Conservation (phyloP, 1,284 basidiomycete species). For the Cutaneotrichosporon cutaneum region DNA sequence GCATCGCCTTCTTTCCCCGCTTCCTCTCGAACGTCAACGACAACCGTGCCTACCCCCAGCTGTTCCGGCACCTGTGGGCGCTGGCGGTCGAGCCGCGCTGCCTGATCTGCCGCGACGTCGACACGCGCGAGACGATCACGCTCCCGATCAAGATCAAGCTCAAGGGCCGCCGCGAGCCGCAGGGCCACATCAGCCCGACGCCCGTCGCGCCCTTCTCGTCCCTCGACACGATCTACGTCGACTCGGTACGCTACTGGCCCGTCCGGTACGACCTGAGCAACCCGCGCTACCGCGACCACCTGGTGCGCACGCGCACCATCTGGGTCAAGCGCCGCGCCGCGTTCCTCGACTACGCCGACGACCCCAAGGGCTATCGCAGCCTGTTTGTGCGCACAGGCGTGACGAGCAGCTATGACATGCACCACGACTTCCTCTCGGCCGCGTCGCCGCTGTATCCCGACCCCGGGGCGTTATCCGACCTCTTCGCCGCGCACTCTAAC, state of each 20-base stretch:
- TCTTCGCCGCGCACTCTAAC: slow-evolving; percentile 80
- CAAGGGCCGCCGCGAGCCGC: slow-evolving; percentile 23
- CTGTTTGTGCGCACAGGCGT: slow-evolving; percentile 76
- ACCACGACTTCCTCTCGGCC: slow-evolving; percentile 73
- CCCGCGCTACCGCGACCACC: slow-evolving; percentile 65
- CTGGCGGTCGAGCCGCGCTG: slow-evolving; percentile 92
- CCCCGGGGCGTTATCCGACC: slow-evolving; percentile 67
- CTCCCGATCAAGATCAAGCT: slow-evolving; percentile 82
- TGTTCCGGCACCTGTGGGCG: slow-evolving; percentile 92
- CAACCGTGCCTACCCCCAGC: slow-evolving; percentile 88
- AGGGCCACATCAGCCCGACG: slow-evolving; percentile 80
- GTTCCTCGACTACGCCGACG: slow-evolving; percentile 86
- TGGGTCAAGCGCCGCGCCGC: slow-evolving; percentile 90
- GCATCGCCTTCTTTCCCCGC: slow-evolving; percentile 87
- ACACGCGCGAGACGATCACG: slow-evolving; percentile 83
- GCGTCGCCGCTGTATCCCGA: slow-evolving; percentile 64
- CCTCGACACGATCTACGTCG: slow-evolving; percentile 74
- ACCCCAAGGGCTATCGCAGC: slow-evolving; percentile 86
- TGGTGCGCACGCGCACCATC: slow-evolving; percentile 74
- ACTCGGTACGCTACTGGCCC: slow-evolving; percentile 92
- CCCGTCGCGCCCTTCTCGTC: slow-evolving; percentile 82
- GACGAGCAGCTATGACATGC: slow-evolving; percentile 67
- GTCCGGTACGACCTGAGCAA: slow-evolving; percentile 74
- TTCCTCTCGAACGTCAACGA: slow-evolving; percentile 76
- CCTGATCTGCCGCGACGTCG: slow-evolving; percentile 84